These are phyloP conservation scores for Phytophthora tubulina DNA, from an alignment of 352 stramenopile genomes.

Conservation along the genomic window DNA sequence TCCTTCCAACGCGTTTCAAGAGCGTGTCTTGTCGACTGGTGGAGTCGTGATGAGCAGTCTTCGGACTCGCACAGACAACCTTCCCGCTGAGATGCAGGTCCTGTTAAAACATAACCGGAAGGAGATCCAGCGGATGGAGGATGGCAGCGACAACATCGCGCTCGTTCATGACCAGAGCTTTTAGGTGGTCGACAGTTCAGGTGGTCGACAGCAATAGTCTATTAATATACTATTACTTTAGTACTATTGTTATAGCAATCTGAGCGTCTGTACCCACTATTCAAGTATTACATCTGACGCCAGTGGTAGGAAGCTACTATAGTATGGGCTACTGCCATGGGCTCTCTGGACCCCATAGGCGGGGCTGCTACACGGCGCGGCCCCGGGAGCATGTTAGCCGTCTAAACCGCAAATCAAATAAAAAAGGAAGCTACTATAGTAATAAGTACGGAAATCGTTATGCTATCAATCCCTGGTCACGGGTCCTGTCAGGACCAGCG, in stretches of 20 bases:
- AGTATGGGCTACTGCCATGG: too few species aligned
- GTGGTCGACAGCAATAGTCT: background rate
- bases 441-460: background rate
- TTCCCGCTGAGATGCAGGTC: conserved; percentile 10
- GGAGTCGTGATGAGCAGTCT: background rate
- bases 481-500: too few species aligned
- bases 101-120: conserved; percentile 14
- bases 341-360: too few species aligned
- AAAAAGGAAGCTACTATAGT: background rate
- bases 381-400: too few species aligned
- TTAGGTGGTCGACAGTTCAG: conserved; percentile 1
- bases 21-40: conserved; percentile 16
- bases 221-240: background rate
- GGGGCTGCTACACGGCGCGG: too few species aligned
- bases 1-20: conserved; percentile 11
- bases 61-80: conserved; percentile 2
- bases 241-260: background rate
- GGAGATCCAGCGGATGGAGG: conserved; percentile 7
- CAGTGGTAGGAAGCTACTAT: too few species aligned
- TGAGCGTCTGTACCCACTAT: background rate
- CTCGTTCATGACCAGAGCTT: background rate
- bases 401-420: too few species aligned
- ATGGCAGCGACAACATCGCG: background rate
- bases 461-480: background rate
- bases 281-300: background rate